phyloP scores from a whole-genome alignment of 768 basidiomycete genomes.

The Tulasnella sp. region DNA sequence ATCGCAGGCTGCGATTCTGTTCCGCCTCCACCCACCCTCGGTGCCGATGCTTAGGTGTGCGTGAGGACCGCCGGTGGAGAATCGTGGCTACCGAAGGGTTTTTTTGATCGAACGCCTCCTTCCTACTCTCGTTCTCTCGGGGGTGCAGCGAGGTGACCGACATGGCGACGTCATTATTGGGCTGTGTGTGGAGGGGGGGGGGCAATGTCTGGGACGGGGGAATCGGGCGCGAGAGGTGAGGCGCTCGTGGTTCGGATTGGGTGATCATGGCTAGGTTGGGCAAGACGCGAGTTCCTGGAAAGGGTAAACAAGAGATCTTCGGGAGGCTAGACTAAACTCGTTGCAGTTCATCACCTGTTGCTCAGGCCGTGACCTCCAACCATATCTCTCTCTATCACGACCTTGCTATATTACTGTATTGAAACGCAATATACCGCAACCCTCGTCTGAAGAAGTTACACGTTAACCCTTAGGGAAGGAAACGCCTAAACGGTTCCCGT shows the following conservation, averaged over 20 bases:
- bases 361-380: too few species aligned
- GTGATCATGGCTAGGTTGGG: neutral
- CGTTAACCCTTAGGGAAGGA: conserved; percentile 12
- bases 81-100: neutral
- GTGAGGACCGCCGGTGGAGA: neutral
- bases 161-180: conserved; percentile 9
- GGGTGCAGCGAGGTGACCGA: neutral
- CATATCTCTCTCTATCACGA: too few species aligned
- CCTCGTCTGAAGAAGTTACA: conserved; percentile 16
- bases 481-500: conserved; percentile 19
- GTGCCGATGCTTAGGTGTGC: neutral
- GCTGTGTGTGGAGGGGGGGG: neutral
- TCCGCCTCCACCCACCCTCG: neutral
- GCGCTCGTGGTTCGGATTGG: neutral
- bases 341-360: neutral
- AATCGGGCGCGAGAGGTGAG: conserved; percentile 10
- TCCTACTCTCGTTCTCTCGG: neutral
- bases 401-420: neutral
- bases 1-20: too few species aligned
- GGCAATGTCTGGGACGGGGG: neutral
- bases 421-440: conserved; percentile 17
- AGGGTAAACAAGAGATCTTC: conserved; percentile 8
- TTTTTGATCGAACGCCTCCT: neutral
- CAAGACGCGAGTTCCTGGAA: conserved; percentile 6
- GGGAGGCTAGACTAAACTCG: conserved; percentile 4